Evolutionary conservation across 345 rosid species (phyloP).

Genomic region (Boechera stricta): DNA sequence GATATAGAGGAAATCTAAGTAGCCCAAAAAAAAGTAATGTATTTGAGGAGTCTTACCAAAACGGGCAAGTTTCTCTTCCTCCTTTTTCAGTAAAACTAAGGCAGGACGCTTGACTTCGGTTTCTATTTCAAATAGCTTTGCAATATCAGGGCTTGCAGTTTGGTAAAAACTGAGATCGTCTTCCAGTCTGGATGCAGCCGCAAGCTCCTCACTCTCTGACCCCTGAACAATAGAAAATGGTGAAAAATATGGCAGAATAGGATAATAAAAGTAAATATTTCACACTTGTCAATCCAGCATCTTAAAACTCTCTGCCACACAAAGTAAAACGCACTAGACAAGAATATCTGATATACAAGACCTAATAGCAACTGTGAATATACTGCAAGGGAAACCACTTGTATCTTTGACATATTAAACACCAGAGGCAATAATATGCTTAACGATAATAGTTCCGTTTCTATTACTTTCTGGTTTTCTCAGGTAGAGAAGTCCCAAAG

Average conservation of each 20-base stretch:
- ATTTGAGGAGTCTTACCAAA: slow-evolving; percentile 39
- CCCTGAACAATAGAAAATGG: slow-evolving; percentile 45
- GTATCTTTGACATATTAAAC: slow-evolving; percentile 21
- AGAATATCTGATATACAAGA: slow-evolving; percentile 5
- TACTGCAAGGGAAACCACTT: background rate
- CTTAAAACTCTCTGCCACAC: slow-evolving; percentile 19
- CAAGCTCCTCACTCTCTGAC: slow-evolving; percentile 50
- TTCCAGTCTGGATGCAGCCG: slow-evolving; percentile 50
- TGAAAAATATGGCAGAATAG: slow-evolving; percentile 23
- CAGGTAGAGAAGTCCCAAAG: background rate
- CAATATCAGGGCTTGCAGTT: slow-evolving; percentile 51
- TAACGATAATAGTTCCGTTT: background rate
- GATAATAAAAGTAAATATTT: slow-evolving; percentile 10
- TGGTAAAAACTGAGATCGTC: slow-evolving; percentile 55
- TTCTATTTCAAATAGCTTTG: slow-evolving; percentile 48
- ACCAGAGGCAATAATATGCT: background rate
- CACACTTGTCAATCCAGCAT: slow-evolving; percentile 27
- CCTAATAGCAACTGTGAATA: background rate
- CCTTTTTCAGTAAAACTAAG: slow-evolving; percentile 48
- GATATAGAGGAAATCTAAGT: slow-evolving; percentile 8
- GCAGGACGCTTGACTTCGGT: slow-evolving; percentile 51
- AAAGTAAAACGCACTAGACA: slow-evolving; percentile 9
- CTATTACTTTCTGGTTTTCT: background rate
- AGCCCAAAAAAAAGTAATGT: slow-evolving; percentile 8
- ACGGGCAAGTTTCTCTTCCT: slow-evolving; percentile 41